phyloP scores from a whole-genome alignment of 2,329 filamentous ascomycete genomes.

The Helminthosporium solani region DNA sequence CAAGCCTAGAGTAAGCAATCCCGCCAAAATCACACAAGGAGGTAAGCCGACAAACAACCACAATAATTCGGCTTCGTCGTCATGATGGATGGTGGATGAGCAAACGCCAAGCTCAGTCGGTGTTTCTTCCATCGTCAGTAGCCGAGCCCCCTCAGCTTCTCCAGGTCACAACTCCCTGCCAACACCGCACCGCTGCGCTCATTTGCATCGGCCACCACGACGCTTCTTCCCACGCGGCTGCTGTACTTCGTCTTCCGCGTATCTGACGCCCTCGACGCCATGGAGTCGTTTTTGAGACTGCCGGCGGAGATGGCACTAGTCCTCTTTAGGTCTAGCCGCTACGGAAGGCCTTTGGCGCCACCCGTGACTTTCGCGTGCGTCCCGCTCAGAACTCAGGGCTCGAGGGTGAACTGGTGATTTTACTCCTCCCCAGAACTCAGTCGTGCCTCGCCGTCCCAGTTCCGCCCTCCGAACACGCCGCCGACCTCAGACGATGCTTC shows the following conservation, averaged over 20 bases:
- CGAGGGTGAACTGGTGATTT: conserved; percentile 10
- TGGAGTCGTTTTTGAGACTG: neutral
- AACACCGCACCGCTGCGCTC: neutral
- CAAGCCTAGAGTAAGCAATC: too few relatives aligned
- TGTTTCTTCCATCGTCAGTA: neutral
- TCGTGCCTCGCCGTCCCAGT: neutral
- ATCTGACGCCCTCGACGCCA: neutral
- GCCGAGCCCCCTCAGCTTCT: neutral
- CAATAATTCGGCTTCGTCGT: neutral
- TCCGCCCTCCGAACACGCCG: neutral
- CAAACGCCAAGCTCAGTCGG: neutral
- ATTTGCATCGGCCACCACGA: neutral
- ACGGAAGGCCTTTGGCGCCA: neutral
- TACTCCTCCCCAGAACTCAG: neutral
- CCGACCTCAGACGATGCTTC: conserved; percentile 33
- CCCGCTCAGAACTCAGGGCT: neutral
- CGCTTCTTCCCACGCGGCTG: neutral
- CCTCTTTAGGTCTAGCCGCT: neutral
- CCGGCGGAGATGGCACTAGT: neutral
- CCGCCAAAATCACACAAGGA: too few relatives aligned
- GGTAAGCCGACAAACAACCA: too few relatives aligned
- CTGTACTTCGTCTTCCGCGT: neutral
- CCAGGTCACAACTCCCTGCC: conserved; percentile 2
- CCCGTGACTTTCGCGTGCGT: conserved; percentile 1
- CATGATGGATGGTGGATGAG: neutral